These are phyloP conservation scores for Hibiscus trionum DNA, from an alignment of 345 rosid genomes.

Conservation along the genomic window DNA sequence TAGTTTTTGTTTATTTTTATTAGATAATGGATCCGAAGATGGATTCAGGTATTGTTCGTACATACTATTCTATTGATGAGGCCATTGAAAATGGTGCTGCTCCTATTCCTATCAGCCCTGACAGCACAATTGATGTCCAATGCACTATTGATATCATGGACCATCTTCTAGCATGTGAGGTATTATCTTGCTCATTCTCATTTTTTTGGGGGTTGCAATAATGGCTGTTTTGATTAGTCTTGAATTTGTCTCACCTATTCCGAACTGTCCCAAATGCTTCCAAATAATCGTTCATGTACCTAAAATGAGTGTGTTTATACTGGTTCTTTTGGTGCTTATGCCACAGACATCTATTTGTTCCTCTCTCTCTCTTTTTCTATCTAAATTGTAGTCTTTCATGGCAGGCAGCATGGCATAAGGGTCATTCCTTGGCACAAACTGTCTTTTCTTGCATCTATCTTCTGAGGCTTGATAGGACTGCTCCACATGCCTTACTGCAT, in stretches of 20 bases:
- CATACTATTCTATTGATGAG: conserved; percentile 80
- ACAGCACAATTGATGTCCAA: conserved; percentile 59
- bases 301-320: not conserved
- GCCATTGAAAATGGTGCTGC: conserved; percentile 88
- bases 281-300: not conserved
- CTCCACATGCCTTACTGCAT: conserved; percentile 77
- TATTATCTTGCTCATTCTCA: conserved; percentile 19
- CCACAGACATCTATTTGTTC: not conserved
- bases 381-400: conserved; percentile 26
- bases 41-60: conserved; percentile 86
- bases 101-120: conserved; percentile 64
- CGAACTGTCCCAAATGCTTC: not conserved
- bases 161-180: conserved; percentile 94
- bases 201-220: not conserved
- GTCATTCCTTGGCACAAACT: conserved; percentile 96
- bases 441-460: conserved; percentile 97
- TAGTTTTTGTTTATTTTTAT: conserved; percentile 4
- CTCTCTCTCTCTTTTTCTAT: not conserved
- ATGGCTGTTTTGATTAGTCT: not conserved
- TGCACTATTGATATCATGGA: conserved; percentile 87
- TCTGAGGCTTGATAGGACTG: conserved; percentile 82
- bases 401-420: conserved; percentile 99
- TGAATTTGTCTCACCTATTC: not conserved
- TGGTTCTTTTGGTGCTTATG: not conserved
- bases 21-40: conserved; percentile 99